These are phyloP conservation scores for Striga asiatica DNA, from an alignment of 257 asterid species.

Conservation along the genomic window DNA sequence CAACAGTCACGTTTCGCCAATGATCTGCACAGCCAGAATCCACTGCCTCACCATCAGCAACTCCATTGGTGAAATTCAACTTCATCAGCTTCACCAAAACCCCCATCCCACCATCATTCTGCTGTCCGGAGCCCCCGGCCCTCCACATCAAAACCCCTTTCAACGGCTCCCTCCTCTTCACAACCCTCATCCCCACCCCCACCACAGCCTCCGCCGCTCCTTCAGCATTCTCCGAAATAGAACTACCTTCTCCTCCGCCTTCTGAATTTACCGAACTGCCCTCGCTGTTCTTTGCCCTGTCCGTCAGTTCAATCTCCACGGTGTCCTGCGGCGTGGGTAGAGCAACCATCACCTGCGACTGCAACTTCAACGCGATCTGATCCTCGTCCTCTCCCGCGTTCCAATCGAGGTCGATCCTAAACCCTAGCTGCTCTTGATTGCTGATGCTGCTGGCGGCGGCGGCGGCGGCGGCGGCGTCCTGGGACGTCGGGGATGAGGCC, in stretches of 20 bases:
- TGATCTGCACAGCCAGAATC: conserved; percentile 60
- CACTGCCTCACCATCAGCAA: conserved; percentile 25
- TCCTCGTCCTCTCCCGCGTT: conserved; percentile 87
- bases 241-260: conserved; percentile 14
- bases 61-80: conserved; percentile 53
- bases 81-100: conserved; percentile 79
- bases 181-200: conserved; percentile 66
- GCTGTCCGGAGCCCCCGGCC: conserved; percentile 82
- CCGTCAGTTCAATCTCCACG: conserved; percentile 61
- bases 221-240: conserved; percentile 18
- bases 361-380: conserved; percentile 77
- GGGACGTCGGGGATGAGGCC: conserved; percentile 33
- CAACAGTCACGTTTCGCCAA: conserved; percentile 68
- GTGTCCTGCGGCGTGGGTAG: conserved; percentile 80
- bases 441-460: not conserved
- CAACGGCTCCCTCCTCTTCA: conserved; percentile 74
- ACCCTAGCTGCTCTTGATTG: conserved; percentile 34
- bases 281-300: conserved; percentile 13
- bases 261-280: not conserved
- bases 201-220: conserved; percentile 22
- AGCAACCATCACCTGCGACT: conserved; percentile 96
- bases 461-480: conserved; percentile 18
- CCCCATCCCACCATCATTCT: conserved; percentile 79
- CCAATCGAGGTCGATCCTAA: conserved; percentile 87
- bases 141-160: conserved; percentile 65